A percentile compares a stretch with the other conserved stretches of the same genome.
Evolutionary conservation across 306 rosid genomes (phyloP).

Genomic region (Boehmeria nivea): DNA sequence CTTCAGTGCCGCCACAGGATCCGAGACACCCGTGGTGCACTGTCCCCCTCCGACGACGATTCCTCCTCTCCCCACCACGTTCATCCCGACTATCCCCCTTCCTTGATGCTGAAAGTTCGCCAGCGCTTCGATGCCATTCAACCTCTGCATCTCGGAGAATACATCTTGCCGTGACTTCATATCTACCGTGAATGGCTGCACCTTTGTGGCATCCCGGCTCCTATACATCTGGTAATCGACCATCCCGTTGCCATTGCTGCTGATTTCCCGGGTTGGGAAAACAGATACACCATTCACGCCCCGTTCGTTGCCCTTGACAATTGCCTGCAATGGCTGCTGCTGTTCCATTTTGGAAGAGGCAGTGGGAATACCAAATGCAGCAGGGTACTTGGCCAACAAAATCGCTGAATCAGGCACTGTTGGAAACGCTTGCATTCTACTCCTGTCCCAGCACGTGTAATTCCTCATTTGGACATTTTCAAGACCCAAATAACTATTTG

Average conservation of each 20-base stretch:
- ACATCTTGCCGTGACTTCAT: conserved; percentile 57
- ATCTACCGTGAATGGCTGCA: conserved; percentile 68
- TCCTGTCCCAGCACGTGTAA: conserved; percentile 73
- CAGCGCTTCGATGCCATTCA: conserved; percentile 60
- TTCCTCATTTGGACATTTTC: conserved; percentile 60
- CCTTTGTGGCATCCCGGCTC: conserved; percentile 42
- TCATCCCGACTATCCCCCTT: conserved; percentile 67
- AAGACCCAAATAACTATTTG: conserved; percentile 33
- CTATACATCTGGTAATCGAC: conserved; percentile 61
- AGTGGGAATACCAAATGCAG: conserved; percentile 57
- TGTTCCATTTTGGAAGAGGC: conserved; percentile 41
- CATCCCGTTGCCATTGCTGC: conserved; percentile 48
- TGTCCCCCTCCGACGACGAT: conserved; percentile 68
- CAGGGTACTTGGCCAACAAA: conserved; percentile 82
- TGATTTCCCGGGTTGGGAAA: conserved; percentile 47
- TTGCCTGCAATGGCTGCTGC: conserved; percentile 51
- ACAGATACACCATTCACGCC: too few species aligned
- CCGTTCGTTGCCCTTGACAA: conserved; percentile 41
- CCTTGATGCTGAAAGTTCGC: conserved; percentile 75
- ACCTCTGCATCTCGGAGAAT: conserved; percentile 58
- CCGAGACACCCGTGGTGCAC: conserved; percentile 64
- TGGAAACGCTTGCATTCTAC: conserved; percentile 46
- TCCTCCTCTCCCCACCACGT: conserved; percentile 65
- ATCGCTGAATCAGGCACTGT: conserved; percentile 72
- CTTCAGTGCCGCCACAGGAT: conserved; percentile 89